Percentiles rank a stretch among this genome's conserved stretches.
Evolutionary conservation across 305 asterid species (phyloP).

Genomic region (Fraxinus sp.): DNA sequence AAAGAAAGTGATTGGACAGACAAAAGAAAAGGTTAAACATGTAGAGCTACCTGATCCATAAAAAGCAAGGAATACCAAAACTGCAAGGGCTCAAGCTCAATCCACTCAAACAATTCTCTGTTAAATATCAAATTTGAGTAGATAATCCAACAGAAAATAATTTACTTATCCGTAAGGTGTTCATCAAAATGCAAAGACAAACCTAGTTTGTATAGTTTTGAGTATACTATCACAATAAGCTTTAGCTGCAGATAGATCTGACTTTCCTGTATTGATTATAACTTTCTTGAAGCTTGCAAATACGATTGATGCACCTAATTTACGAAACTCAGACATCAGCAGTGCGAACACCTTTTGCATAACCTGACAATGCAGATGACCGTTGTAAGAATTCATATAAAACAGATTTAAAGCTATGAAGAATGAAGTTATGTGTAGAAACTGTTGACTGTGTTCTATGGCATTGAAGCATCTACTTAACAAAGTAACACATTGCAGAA

Average conservation of each 20-base stretch:
- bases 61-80: conserved; percentile 94
- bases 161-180: conserved; percentile 2
- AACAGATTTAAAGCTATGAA: conserved; percentile 12
- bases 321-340: conserved; percentile 91
- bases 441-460: conserved; percentile 6
- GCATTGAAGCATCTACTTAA: conserved; percentile 9
- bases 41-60: conserved; percentile 86
- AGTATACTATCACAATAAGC: conserved; percentile 91
- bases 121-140: conserved; percentile 26
- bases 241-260: conserved; percentile 83
- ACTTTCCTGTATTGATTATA: conserved; percentile 84
- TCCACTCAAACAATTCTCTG: conserved; percentile 97
- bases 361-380: conserved; percentile 50
- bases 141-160: conserved; percentile 20
- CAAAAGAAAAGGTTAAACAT: conserved; percentile 18
- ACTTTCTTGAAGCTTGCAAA: conserved; percentile 86
- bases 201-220: conserved; percentile 83
- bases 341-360: conserved; percentile 94
- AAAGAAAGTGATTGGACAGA: conserved; percentile 21
- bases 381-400: conserved; percentile 16
- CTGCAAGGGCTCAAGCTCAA: conserved; percentile 90
- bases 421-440: conserved; percentile 11
- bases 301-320: conserved; percentile 79
- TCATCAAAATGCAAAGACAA: conserved; percentile 25
- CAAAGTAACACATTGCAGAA: neutral